Conservation (phyloP, 1,139 yeast species). For the Nakaseomyces bracarensis region DNA sequence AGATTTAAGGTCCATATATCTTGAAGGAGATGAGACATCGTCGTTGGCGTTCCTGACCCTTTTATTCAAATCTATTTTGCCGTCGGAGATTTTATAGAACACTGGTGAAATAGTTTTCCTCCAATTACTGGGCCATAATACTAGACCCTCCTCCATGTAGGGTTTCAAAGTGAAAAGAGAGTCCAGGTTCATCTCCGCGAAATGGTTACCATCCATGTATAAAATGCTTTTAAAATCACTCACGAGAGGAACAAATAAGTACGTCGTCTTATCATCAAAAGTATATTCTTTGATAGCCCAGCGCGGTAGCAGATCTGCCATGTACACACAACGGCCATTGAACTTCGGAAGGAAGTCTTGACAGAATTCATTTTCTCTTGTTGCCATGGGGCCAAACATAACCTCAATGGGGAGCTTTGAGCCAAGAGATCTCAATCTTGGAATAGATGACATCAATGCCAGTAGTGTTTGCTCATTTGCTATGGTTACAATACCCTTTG, state of each 20-base stretch:
- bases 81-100: constrained; percentile 48
- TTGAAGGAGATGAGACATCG: constrained; percentile 22
- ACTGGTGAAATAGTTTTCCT: constrained; percentile 52
- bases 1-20: constrained; percentile 13
- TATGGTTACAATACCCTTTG: constrained; percentile 49
- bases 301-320: constrained; percentile 33
- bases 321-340: constrained; percentile 48
- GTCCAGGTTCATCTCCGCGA: constrained; percentile 50
- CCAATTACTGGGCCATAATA: constrained; percentile 74
- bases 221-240: constrained; percentile 52
- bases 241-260: constrained; percentile 51
- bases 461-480: constrained; percentile 57
- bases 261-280: constrained; percentile 52
- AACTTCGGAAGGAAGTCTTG: constrained; percentile 41
- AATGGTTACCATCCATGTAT: constrained; percentile 61
- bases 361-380: constrained; percentile 47
- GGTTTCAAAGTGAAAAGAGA: constrained; percentile 37
- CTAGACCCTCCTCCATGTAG: constrained; percentile 32
- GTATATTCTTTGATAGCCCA: constrained; percentile 32
- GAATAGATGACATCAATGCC: constrained; percentile 46
- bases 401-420: constrained; percentile 54
- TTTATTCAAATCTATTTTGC: constrained; percentile 28
- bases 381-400: constrained; percentile 44
- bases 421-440: constrained; percentile 45
- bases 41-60: constrained; percentile 24